Evolutionary conservation across 768 basidiomycete genomes (phyloP), one percentile per base, ranked within the genome.

Genomic region (Lanmaoa rubissima): DNA sequence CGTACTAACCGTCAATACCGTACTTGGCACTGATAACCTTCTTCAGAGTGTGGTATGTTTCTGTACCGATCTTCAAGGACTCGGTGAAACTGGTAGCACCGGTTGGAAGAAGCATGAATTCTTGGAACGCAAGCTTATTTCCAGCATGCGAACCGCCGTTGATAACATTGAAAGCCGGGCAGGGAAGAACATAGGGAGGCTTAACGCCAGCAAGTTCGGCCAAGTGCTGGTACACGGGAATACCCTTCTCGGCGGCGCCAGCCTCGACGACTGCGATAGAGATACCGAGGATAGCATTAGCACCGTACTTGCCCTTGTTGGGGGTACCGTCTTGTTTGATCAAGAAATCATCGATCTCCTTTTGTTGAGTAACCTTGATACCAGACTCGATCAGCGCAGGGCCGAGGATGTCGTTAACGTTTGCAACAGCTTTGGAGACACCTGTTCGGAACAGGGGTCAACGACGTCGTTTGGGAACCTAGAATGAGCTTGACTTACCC

Each of bases 61-160:
- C 97, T 11, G 95, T 90, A 59, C 97, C 97, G 58, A 96, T 94
- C 79, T 98, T 96, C 87, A 99, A 88, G 55, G 97, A 94, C 81
- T 99, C 95, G 34, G 91, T 86, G 83, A 98, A 99, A 57, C 82
- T 82, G 17, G 80, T 66, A 50, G 97, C 97, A 51, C 95, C 96
- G 59, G 94, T 95, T 60, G 97, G 96, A 61, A 98, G 83, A 65
- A 99, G 83, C 97, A 99, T 98, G 82, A 99, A 99, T 77, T 99
- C 97, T 78, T 99, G 97, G 92, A 98, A 99, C 39, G 97, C 97
- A 61, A 99, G 90, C 77, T 96, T 95, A 84, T 99, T 99, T 49
- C 97, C 97, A 57, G 97, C 97, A 73, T 99, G 97, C 61, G 96
- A 98, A 62, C 97, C 97, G 75, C 97, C 97, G 78, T 99, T 99